Evolutionary conservation across 305 asterid species (phyloP), one percentile per base, ranked within the genome.

Genomic region (Fraxinus floribunda): DNA sequence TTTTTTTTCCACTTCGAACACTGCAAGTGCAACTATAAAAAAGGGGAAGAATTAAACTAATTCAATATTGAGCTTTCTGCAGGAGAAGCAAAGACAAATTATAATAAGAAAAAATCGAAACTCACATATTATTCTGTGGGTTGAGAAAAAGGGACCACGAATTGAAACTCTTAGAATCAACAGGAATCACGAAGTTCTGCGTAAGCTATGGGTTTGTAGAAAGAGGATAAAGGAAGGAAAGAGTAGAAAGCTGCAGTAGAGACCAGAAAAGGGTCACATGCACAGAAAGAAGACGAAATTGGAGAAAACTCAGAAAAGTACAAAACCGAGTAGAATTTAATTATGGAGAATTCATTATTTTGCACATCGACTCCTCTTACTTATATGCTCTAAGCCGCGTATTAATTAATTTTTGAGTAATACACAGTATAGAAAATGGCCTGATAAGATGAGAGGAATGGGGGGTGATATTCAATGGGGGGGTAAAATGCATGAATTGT

Each of bases 101-200:
- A 77, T 11, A 35, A 38, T n/a, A 75, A 5, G 44, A 64, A 30
- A 62, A 46, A n/a, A 3, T 60, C 52, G 2, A 81, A 32, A 79
- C 87, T 80, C 80, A 83, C 87, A 29, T 81, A 72, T 36, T 49
- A 34, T 84, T 78, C 18, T 60, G 76, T 78, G 52, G 29, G 79
- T 75, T 35, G 70, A 30, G n/a, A 77, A 16, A 49, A 74, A 80
- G 7, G 77, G 84, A 83, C 84, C 79, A 81, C 73, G 57, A 71
- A 55, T n/a, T 57, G 89, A 86, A 86, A 70, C 85, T 79, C 79
- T 20, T 73, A 80, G 86, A 85, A 84, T 88, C 90, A 79, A 78
- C 88, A 80, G 84, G 44, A 86, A 84, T 84, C 89, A 83, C 82
- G 80, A 91, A 85, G 88, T 30, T 64, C 72, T 24, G 29, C 13